Percentiles rank a stretch among this genome's conserved stretches.
These are phyloP conservation scores for Podila epigama DNA, from an alignment of 192 early-diverging fungal species.

Conservation along the genomic window DNA sequence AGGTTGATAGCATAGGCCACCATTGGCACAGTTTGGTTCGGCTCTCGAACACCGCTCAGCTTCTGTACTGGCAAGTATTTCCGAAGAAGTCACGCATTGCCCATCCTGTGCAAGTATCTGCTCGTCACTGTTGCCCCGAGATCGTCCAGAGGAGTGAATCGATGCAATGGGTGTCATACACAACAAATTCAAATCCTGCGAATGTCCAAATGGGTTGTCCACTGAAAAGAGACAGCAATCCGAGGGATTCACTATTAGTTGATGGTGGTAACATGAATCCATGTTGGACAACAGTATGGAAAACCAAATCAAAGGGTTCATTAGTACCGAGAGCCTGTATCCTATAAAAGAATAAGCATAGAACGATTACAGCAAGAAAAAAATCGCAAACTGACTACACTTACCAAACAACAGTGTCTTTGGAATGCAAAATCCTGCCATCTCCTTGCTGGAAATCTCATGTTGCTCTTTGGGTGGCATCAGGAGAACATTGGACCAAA, in stretches of 20 bases:
- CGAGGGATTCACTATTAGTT: slow-evolving; percentile 18
- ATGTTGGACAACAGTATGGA: too few relatives aligned
- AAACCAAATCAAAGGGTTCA: too few relatives aligned
- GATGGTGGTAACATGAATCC: too few relatives aligned
- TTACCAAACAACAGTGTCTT: slow-evolving; percentile 28
- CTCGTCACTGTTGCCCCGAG: slow-evolving; percentile 5
- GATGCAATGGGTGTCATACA: slow-evolving; percentile 57
- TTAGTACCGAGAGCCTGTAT: too few relatives aligned
- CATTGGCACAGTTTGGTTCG: slow-evolving; percentile 18
- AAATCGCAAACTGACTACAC: too few relatives aligned
- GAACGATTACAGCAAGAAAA: too few relatives aligned
- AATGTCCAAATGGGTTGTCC: slow-evolving; percentile 63
- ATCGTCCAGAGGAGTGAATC: slow-evolving; percentile 3
- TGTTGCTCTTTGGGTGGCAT: background rate
- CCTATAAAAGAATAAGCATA: too few relatives aligned
- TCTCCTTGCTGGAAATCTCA: background rate
- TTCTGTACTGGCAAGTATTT: slow-evolving; percentile 39
- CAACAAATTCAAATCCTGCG: slow-evolving; percentile 41
- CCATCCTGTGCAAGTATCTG: slow-evolving; percentile 16
- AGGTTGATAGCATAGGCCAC: slow-evolving; percentile 58
- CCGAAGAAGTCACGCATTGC: slow-evolving; percentile 48
- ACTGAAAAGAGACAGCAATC: slow-evolving; percentile 67
- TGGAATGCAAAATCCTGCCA: slow-evolving; percentile 48
- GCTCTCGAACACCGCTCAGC: slow-evolving; percentile 50
- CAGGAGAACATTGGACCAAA: slow-evolving; percentile 30